Evolutionary conservation across 2,329 filamentous ascomycete genomes (phyloP), one percentile per base, ranked within the genome.

Genomic region (Fusarium sp.): DNA sequence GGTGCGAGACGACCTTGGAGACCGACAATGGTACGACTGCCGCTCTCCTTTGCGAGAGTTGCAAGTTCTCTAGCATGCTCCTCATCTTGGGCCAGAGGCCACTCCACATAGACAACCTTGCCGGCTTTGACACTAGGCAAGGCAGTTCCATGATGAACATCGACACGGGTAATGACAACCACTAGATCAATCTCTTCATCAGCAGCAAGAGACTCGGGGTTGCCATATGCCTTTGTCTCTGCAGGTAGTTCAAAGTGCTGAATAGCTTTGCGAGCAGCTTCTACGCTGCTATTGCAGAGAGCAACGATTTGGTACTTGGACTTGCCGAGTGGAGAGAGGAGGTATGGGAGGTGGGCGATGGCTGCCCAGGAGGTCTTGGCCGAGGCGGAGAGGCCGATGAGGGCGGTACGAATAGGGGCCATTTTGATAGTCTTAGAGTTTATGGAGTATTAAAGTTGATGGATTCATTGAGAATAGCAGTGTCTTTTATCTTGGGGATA

Each of bases 311-410:
- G 62, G 65, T 82, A 87, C 11, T 81, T 78, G 2, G 78, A 67
- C 14, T 79, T 79, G 7, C 82, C 81, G 3, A 74, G 77, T 0
- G 81, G 75, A 0, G 85, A 85, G 29, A 83, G 75, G 3, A 90
- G 83, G 73, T 89, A 89, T 0, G 89, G 86, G 0, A 90, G 82
- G 71, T 90, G 88, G 2, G 84, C 86, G 25, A 73, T 70, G 31
- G 78, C 80, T 2, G 86, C 87, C 87, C 87, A 90, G 0, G 83
- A 82, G 4, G 81, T 82, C 29, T 80, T 80, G 54, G 85, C 83
- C 2, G 81, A 80, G 58, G 83, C 78, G 1, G 85, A 88, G 57
- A 89, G 85, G 49, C 87, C 88, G 62, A 89, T 81, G n/a, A 90
- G 79, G 29, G 83, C 88, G 14, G 86, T 77, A 57, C 85, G 83